Evolutionary conservation across 2,329 filamentous ascomycete species (phyloP).

Genomic region (Ophiocordyceps camponoti-floridani): DNA sequence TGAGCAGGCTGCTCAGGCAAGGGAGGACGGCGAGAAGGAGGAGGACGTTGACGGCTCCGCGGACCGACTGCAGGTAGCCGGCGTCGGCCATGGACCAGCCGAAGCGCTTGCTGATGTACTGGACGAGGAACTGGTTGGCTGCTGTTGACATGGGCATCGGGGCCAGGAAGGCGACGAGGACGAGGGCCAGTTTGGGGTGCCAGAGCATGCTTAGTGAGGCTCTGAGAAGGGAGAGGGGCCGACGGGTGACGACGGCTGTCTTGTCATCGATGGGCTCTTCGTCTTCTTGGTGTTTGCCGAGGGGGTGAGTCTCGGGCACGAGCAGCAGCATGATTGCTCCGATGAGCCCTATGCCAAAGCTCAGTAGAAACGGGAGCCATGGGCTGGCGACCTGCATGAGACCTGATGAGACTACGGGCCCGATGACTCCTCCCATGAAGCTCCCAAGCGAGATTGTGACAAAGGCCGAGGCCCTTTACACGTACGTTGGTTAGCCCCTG

Average conservation of each 20-base stretch:
- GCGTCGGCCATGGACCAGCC: slow-evolving; percentile 7
- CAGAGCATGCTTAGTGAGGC: slow-evolving; percentile 1
- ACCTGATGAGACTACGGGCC: slow-evolving; percentile 2
- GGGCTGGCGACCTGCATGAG: slow-evolving; percentile 3
- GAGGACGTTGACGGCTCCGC: slow-evolving; percentile 7
- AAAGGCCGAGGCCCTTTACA: slow-evolving; percentile 1
- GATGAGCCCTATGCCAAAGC: slow-evolving; percentile 1
- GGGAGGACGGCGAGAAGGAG: slow-evolving; percentile 5
- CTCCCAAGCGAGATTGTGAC: slow-evolving; percentile 2
- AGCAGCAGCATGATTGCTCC: not conserved
- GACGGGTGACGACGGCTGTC: not conserved
- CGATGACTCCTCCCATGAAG: slow-evolving; percentile 1
- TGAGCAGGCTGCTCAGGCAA: slow-evolving; percentile 2
- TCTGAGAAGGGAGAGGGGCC: slow-evolving; percentile 1
- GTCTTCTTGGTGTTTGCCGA: not conserved
- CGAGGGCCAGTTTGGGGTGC: slow-evolving; percentile 1
- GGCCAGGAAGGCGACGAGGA: slow-evolving; percentile 5
- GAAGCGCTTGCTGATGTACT: slow-evolving; percentile 11
- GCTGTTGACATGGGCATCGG: slow-evolving; percentile 4
- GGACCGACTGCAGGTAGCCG: slow-evolving; percentile 8
- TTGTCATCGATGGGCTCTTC: not conserved
- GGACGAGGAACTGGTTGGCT: slow-evolving; percentile 6
- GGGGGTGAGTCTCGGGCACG: slow-evolving; percentile 3
- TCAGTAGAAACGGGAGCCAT: slow-evolving; percentile 2
- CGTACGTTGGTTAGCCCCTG: not conserved